phyloP scores from a whole-genome alignment of 768 basidiomycete species.

The Lactifluus rugatus region DNA sequence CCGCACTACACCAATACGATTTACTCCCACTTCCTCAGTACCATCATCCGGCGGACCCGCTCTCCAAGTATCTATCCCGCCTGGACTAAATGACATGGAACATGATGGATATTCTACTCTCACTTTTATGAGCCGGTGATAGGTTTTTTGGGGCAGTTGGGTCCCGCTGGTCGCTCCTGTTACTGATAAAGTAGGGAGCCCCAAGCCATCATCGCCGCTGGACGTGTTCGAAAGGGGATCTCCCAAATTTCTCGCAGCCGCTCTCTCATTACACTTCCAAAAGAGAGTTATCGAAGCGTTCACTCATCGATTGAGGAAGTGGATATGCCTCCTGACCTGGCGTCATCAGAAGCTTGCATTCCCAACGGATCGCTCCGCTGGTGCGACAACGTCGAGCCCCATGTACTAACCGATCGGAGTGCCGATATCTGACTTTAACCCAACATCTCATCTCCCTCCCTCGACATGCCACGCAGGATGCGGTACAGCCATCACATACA shows the following conservation, averaged over 20 bases:
- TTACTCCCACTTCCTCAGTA: constrained; percentile 35
- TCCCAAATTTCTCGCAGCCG: background rate
- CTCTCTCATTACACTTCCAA: constrained; percentile 3
- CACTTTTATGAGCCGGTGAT: constrained; percentile 71
- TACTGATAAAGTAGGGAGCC: background rate
- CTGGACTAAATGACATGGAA: constrained; percentile 21
- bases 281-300: background rate
- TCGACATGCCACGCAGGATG: too few relatives aligned
- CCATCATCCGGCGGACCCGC: constrained; percentile 48
- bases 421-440: background rate
- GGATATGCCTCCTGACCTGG: background rate
- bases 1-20: constrained; percentile 64
- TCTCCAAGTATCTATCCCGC: constrained; percentile 35
- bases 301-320: background rate
- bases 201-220: constrained; percentile 2
- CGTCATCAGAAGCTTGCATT: too few relatives aligned
- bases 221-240: constrained; percentile 17
- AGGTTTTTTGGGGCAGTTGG: constrained; percentile 72
- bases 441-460: too few relatives aligned
- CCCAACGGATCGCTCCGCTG: background rate
- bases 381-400: background rate
- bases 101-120: constrained; percentile 51
- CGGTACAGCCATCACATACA: background rate
- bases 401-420: background rate
- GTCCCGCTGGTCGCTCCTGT: constrained; percentile 34